Percentiles rank a stretch among this genome's conserved stretches.
Conservation (phyloP, 2,329 filamentous ascomycete species). For the Aspergillus piperis region DNA sequence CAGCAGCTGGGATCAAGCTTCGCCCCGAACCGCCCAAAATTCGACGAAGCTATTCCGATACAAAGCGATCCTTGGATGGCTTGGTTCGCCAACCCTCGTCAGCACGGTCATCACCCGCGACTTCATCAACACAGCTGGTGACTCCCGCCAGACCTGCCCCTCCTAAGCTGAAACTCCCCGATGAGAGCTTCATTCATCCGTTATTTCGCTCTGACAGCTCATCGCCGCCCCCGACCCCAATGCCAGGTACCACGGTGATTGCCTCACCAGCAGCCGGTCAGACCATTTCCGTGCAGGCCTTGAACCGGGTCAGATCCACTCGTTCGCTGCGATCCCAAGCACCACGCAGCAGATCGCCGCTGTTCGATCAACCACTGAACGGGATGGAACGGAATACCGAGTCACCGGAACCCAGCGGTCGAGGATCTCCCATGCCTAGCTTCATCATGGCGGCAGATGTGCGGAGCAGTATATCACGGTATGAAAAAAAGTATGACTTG, state of each 20-base stretch:
- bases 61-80: conserved; percentile 30
- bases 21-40: not conserved
- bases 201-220: conserved; percentile 58
- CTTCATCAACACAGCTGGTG: conserved; percentile 23
- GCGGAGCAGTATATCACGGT: conserved; percentile 23
- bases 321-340: conserved; percentile 33
- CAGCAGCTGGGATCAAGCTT: conserved; percentile 9
- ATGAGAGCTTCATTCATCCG: conserved; percentile 59
- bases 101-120: conserved; percentile 21
- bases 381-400: conserved; percentile 13
- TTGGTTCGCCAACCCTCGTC: conserved; percentile 23
- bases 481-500: conserved; percentile 31
- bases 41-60: conserved; percentile 19
- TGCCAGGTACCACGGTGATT: conserved; percentile 56
- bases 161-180: conserved; percentile 27
- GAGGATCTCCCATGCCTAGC: conserved; percentile 10
- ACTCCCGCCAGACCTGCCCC: conserved; percentile 16
- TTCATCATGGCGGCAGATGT: conserved; percentile 26
- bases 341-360: conserved; percentile 22
- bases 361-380: conserved; percentile 17
- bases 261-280: conserved; percentile 58
- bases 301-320: conserved; percentile 39
- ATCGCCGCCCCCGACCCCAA: conserved; percentile 53
- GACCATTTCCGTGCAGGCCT: conserved; percentile 46
- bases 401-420: conserved; percentile 9